Conservation (phyloP, 2,329 filamentous ascomycete species). For the Cadophora sp. region DNA sequence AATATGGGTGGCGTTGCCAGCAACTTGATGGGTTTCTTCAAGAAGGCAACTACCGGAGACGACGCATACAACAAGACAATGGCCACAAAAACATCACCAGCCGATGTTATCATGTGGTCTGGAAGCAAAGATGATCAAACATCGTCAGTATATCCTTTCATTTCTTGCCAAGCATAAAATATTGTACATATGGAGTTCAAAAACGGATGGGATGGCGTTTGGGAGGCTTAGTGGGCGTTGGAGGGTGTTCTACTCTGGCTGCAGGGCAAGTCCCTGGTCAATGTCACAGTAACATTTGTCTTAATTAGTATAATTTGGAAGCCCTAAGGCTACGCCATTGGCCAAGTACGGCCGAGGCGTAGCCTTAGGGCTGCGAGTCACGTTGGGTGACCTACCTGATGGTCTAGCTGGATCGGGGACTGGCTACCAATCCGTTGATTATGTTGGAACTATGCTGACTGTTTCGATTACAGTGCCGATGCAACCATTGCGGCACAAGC, state of each 20-base stretch:
- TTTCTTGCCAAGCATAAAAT: slow-evolving; percentile 61
- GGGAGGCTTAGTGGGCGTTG: slow-evolving; percentile 44
- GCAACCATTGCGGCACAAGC: slow-evolving; percentile 84
- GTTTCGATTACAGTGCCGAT: slow-evolving; percentile 69
- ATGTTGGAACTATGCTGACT: slow-evolving; percentile 32
- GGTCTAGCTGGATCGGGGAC: slow-evolving; percentile 16
- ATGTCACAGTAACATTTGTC: slow-evolving; percentile 30
- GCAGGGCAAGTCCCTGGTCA: slow-evolving; percentile 33
- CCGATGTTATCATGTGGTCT: slow-evolving; percentile 98
- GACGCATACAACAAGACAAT: slow-evolving; percentile 80
- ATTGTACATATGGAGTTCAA: slow-evolving; percentile 64
- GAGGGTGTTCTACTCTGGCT: slow-evolving; percentile 34
- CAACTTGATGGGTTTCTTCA: slow-evolving; percentile 83
- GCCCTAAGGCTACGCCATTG: slow-evolving; percentile 39
- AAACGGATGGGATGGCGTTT: slow-evolving; percentile 58
- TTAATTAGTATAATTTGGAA: slow-evolving; percentile 33
- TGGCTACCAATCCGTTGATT: background rate
- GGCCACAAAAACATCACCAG: slow-evolving; percentile 89
- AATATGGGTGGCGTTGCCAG: slow-evolving; percentile 83
- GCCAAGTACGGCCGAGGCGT: slow-evolving; percentile 40
- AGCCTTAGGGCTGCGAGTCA: slow-evolving; percentile 44
- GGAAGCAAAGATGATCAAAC: slow-evolving; percentile 97
- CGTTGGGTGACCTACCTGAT: slow-evolving; percentile 40
- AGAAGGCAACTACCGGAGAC: slow-evolving; percentile 82
- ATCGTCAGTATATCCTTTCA: slow-evolving; percentile 66